These are phyloP conservation scores for Forsythia suspensa DNA, from an alignment of 257 asterid species.

Conservation along the genomic window DNA sequence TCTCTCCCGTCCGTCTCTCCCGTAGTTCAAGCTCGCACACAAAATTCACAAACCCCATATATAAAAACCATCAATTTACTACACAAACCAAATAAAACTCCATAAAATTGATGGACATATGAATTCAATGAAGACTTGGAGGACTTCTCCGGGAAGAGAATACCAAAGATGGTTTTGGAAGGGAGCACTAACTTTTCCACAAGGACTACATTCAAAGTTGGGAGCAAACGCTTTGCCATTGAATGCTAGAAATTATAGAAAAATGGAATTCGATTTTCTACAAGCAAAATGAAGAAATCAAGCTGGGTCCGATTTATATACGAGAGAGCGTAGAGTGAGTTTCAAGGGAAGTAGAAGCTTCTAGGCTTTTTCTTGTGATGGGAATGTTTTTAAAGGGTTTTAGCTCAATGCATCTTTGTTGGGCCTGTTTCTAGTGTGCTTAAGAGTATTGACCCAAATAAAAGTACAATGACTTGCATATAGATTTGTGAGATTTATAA, in stretches of 20 bases:
- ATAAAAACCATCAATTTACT: not conserved
- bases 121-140: constrained; percentile 47
- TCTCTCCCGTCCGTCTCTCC: constrained; percentile 41
- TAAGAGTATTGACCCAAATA: too few species aligned
- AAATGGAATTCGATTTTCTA: not conserved
- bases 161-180: constrained; percentile 78
- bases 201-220: constrained; percentile 75
- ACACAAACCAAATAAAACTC: not conserved
- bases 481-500: too few species aligned
- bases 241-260: not conserved
- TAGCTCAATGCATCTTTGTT: not conserved
- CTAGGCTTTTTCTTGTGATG: constrained; percentile 35
- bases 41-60: not conserved
- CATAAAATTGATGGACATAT: not conserved
- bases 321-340: not conserved
- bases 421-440: not conserved
- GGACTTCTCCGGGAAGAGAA: constrained; percentile 84
- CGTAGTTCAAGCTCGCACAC: constrained; percentile 73
- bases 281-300: not conserved
- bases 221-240: constrained; percentile 85
- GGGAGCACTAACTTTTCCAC: constrained; percentile 78
- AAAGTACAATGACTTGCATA: too few species aligned
- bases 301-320: not conserved
- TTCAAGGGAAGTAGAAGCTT: constrained; percentile 41
- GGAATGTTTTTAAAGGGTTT: constrained; percentile 32